Evolutionary conservation across 352 stramenopile genomes (phyloP).

Genomic region (Pythium dissimile): DNA sequence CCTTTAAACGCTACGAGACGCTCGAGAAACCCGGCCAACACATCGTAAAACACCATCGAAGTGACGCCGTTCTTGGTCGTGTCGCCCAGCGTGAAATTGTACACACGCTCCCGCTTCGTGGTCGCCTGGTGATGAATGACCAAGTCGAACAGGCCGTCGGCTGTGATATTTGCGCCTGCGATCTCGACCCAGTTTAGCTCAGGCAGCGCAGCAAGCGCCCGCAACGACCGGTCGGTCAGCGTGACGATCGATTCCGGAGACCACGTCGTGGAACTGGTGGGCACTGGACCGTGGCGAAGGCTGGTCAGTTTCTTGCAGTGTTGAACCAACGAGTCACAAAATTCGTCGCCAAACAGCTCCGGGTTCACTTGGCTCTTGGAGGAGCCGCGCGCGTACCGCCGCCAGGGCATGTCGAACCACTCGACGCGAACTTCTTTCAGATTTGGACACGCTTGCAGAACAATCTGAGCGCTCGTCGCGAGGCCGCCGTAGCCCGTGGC

Average conservation of each 20-base stretch:
- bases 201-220: not conserved
- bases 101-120: not conserved
- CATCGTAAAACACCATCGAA: not conserved
- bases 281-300: not conserved
- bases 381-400: not conserved
- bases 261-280: not conserved
- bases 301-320: constrained; percentile 1
- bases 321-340: not conserved
- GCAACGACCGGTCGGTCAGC: constrained; percentile 6
- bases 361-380: not conserved
- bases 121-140: not conserved
- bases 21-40: constrained; percentile 1
- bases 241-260: not conserved
- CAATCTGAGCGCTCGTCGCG: not conserved
- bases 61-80: not conserved
- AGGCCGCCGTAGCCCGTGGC: not conserved
- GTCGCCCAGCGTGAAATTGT: not conserved
- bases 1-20: not conserved
- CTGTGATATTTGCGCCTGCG: constrained; percentile 1
- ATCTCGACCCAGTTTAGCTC: not conserved
- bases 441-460: constrained; percentile 4
- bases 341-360: constrained; percentile 2
- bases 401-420: not conserved
- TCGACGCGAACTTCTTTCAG: not conserved
- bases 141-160: constrained; percentile 8